Percentiles rank a stretch among this genome's conserved stretches.
Evolutionary conservation across 208 protist genomes (phyloP).

Genomic region (Acanthamoeba sp.): DNA sequence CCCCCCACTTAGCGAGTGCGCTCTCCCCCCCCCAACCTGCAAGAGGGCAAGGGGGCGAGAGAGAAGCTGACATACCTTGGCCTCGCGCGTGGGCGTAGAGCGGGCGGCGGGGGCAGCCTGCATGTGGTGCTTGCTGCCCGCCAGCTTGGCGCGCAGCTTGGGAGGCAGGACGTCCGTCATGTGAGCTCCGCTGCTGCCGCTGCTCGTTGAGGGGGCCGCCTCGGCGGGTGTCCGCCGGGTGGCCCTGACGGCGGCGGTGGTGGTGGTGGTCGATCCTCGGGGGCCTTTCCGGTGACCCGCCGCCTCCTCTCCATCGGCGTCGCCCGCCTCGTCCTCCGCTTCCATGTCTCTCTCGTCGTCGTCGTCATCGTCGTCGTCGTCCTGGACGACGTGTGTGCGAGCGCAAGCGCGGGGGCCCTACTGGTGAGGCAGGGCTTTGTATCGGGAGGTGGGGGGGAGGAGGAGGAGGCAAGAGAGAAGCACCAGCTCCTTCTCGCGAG

Average conservation of each 20-base stretch:
- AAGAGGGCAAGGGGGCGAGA: no score
- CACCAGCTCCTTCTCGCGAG: conserved; percentile 8
- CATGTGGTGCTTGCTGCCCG: background rate
- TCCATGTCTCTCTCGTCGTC: background rate
- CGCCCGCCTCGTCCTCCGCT: background rate
- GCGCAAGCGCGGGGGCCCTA: no score
- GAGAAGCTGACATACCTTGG: background rate
- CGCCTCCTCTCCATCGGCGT: background rate
- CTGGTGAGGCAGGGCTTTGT: no score
- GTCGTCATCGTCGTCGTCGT: background rate
- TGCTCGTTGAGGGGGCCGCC: background rate
- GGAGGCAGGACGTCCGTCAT: conserved; percentile 32
- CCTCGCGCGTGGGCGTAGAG: background rate
- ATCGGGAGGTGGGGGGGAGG: no score
- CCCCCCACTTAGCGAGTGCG: no score
- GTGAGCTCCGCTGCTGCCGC: background rate
- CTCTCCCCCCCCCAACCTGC: no score
- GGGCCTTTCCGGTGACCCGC: background rate
- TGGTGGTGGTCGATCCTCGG: background rate
- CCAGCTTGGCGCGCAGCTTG: conserved; percentile 49
- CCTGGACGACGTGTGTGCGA: background rate
- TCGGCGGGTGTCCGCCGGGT: background rate
- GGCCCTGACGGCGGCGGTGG: background rate
- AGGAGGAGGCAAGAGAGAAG: background rate
- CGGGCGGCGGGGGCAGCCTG: background rate